Percentiles rank a stretch among this genome's conserved stretches.
phyloP scores from a whole-genome alignment of 768 basidiomycete genomes.

The Russula virescens region DNA sequence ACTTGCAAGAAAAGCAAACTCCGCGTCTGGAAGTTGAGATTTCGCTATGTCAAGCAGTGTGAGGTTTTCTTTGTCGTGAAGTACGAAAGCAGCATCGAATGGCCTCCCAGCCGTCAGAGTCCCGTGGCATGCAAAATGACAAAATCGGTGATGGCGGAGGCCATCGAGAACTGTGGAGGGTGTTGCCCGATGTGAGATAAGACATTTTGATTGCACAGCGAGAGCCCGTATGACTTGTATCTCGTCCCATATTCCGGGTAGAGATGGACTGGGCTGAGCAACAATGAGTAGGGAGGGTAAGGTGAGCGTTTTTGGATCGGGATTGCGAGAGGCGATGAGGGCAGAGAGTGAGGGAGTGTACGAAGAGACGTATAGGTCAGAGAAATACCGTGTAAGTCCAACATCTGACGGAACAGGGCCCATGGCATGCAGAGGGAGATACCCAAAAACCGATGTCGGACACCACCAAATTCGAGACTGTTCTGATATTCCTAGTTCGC shows the following conservation, averaged over 20 bases:
- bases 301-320: neutral
- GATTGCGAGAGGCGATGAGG: constrained; percentile 1
- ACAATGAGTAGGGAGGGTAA: constrained; percentile 2
- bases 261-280: neutral
- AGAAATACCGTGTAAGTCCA: neutral
- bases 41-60: constrained; percentile 2
- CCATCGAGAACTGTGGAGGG: neutral
- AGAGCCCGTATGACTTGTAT: neutral
- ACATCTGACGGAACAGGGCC: neutral
- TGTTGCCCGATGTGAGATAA: neutral
- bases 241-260: neutral
- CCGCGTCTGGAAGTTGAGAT: constrained; percentile 6
- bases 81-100: neutral
- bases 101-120: neutral
- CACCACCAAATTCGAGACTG: constrained; percentile 10
- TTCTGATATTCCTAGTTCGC: neutral
- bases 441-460: neutral
- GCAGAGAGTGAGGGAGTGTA: constrained; percentile 3
- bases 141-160: neutral
- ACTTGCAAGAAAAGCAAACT: constrained; percentile 12
- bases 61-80: neutral
- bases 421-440: constrained; percentile 6
- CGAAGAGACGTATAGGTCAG: neutral
- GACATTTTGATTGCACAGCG: neutral
- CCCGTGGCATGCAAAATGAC: constrained; percentile 14